Base-by-base conservation (phyloP, 78 protist species). In the Diacronema lutheri region DNA sequence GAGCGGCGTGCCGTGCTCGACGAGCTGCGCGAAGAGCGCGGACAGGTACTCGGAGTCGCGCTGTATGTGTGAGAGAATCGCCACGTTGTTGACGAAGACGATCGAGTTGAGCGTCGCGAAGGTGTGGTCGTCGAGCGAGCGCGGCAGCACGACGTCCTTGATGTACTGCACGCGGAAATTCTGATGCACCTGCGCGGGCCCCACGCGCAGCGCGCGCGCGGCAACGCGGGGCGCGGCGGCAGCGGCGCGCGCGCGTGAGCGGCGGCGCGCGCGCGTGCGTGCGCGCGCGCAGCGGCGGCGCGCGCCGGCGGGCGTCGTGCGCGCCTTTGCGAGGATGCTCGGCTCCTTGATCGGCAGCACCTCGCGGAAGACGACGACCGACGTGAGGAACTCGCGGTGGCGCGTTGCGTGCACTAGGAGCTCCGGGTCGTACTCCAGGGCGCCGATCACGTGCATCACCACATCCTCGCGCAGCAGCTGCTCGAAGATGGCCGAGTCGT, bases 351-450 rank as follows among this genome's bases (percentile, higher is more conserved):
- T 64, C 68, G 94, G 68, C 56, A 94, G 92, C 33, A 90, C 94
- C 58, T 93, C 81, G 85, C 93, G 91, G 76, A 93, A 94, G 50
- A 40, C 35, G 31, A 40, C 86, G 23, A 35, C 57, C 10, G 66
- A 13, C n/a, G 29, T 31, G 64, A 94, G 58, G 82, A 77, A 93
- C 19, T 86, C 90, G 74, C 96, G 90, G 64, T 94, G 95, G 26
- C 62, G 87, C 35, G 40, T 68, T 13, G 83, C 46, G 57, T 68
- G 38, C 31, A 44, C 40, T 66, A 38, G 69, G 7, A 94, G 40
- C 40, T 86, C 95, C 37, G 95, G 95, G 37, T 94, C 96, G 77
- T 93, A 94, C 87, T 94, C 95, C n/a, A 94, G 90, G 44, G 88
- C 93, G 57, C 95, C 95, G 85, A 94, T 60, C 29, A 91, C 72